Evolutionary conservation across 768 basidiomycete species (phyloP).

Genomic region (Suillus subalutaceus): DNA sequence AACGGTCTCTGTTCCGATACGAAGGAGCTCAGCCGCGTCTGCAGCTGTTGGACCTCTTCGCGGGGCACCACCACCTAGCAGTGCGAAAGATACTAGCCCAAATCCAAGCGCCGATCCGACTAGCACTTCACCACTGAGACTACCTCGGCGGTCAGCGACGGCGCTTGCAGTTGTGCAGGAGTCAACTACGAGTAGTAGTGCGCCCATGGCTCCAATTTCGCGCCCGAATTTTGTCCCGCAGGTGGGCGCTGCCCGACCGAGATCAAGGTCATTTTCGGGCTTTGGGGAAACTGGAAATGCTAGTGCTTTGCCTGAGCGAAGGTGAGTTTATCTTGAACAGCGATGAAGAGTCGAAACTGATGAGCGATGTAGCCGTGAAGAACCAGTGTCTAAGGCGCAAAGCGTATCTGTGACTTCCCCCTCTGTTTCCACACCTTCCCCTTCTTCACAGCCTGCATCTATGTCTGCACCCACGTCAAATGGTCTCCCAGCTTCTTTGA

Average conservation of each 20-base stretch:
- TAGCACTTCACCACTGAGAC: constrained; percentile 8
- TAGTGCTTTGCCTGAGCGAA: constrained; percentile 11
- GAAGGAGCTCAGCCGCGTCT: constrained; percentile 16
- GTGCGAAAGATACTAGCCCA: background rate
- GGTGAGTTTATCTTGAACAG: constrained; percentile 19
- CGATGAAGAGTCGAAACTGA: constrained; percentile 14
- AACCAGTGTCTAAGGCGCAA: constrained; percentile 19
- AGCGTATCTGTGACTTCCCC: background rate
- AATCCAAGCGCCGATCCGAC: background rate
- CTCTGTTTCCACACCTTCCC: constrained; percentile 3
- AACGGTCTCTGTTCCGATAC: constrained; percentile 35
- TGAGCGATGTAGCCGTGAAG: constrained; percentile 24
- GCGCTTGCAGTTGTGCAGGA: constrained; percentile 1
- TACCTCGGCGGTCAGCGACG: constrained; percentile 25
- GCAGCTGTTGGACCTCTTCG: background rate
- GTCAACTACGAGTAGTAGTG: background rate
- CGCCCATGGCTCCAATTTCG: constrained; percentile 39
- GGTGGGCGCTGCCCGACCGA: constrained; percentile 48
- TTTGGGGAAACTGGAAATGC: constrained; percentile 47
- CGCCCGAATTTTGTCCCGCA: constrained; percentile 69
- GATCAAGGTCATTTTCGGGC: constrained; percentile 77
- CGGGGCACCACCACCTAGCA: background rate
- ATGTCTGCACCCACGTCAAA: constrained; percentile 5
- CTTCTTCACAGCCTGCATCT: background rate
- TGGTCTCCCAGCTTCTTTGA: constrained; percentile 25